phyloP scores from a whole-genome alignment of 495 filamentous ascomycete genomes.

The Aspergillus bertholletiae region DNA sequence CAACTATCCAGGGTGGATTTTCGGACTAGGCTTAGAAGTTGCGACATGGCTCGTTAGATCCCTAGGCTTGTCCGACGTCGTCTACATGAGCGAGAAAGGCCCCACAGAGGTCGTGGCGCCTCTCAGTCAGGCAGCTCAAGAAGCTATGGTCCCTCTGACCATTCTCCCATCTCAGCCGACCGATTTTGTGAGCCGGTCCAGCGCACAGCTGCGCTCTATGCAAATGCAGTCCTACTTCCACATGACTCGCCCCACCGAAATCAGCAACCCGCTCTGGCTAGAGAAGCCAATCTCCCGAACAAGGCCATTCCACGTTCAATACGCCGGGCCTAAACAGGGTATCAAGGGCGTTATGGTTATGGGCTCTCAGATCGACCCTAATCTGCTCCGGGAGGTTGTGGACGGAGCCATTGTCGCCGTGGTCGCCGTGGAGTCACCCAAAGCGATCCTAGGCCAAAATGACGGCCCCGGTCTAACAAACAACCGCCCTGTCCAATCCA shows the following conservation, averaged over 20 bases:
- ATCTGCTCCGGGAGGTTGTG: constrained; percentile 48
- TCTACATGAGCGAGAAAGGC: constrained; percentile 73
- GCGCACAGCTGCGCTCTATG: constrained; percentile 71
- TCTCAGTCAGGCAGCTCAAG: constrained; percentile 37
- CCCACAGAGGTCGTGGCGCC: constrained; percentile 61
- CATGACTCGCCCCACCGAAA: constrained; percentile 30
- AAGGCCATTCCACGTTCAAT: constrained; percentile 53
- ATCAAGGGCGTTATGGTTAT: constrained; percentile 52
- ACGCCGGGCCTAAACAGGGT: constrained; percentile 47
- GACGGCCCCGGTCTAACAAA: not conserved
- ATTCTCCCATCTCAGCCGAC: constrained; percentile 55
- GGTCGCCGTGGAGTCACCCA: constrained; percentile 47
- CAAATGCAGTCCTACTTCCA: constrained; percentile 81
- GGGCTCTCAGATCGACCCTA: constrained; percentile 44
- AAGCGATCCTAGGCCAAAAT: constrained; percentile 23
- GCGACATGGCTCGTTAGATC: constrained; percentile 57
- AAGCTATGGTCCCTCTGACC: constrained; percentile 34
- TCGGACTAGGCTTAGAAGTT: constrained; percentile 69
- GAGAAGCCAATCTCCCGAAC: constrained; percentile 42
- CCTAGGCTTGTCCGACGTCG: constrained; percentile 52
- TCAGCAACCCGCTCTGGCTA: constrained; percentile 43
- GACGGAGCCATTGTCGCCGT: constrained; percentile 58
- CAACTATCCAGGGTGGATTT: constrained; percentile 82
- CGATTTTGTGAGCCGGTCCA: constrained; percentile 59
- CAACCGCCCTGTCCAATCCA: not conserved